Percentiles rank a stretch among this genome's conserved stretches.
These are phyloP conservation scores for Volvox africanus DNA, from an alignment of 139 green algal genomes.

Conservation along the genomic window DNA sequence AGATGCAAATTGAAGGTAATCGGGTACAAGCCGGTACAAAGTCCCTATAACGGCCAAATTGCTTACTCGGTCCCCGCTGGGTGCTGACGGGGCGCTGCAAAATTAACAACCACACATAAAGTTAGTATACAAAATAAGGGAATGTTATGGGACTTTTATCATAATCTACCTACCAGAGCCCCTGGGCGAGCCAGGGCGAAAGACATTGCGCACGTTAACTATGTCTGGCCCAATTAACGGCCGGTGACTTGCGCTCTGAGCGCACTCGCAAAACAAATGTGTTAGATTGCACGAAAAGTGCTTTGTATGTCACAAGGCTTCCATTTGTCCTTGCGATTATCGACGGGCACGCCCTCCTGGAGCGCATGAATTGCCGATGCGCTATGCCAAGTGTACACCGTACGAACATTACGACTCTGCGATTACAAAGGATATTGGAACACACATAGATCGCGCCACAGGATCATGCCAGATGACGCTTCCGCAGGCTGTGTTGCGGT, in stretches of 20 bases:
- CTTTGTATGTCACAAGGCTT: too few species aligned
- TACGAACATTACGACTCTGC: neutral
- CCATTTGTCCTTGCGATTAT: too few species aligned
- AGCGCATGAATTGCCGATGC: too few species aligned
- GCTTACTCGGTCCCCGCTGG: constrained; percentile 27
- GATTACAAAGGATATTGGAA: neutral
- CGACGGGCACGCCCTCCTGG: too few species aligned
- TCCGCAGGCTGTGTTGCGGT: too few species aligned
- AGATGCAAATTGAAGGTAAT: neutral
- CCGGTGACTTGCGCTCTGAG: constrained; percentile 10
- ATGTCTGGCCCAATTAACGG: constrained; percentile 7
- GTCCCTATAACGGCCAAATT: constrained; percentile 23
- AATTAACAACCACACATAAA: neutral
- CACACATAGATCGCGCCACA: neutral
- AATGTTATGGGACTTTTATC: neutral
- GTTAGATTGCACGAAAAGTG: neutral
- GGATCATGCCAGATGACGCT: too few species aligned
- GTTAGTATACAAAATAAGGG: neutral
- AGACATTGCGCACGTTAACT: constrained; percentile 7
- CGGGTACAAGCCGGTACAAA: neutral
- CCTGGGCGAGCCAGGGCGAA: constrained; percentile 28
- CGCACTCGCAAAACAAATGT: neutral
- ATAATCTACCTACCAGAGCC: constrained; percentile 10
- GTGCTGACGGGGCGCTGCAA: constrained; percentile 24
- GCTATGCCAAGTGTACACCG: too few species aligned